Percentiles rank a stretch among this genome's conserved stretches.
Evolutionary conservation across 2,329 filamentous ascomycete species (phyloP).

Genomic region (Penicillium hordei): DNA sequence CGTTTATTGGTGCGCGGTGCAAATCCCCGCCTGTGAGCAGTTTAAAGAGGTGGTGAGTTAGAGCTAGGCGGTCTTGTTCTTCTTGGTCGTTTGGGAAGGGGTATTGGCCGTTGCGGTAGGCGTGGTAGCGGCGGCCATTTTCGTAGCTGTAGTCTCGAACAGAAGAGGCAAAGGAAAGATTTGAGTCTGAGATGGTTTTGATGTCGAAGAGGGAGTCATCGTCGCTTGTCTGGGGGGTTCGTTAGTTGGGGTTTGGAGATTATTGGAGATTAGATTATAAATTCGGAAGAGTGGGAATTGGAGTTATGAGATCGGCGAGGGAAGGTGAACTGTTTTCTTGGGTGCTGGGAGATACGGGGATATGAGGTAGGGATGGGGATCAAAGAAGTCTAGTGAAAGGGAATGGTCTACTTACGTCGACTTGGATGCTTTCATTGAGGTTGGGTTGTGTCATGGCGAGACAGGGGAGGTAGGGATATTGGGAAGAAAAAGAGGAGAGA

Average conservation of each 20-base stretch:
- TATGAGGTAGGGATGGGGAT: neutral
- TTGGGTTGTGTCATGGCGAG: slow-evolving; percentile 31
- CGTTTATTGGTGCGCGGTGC: slow-evolving; percentile 39
- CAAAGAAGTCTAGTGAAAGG: neutral
- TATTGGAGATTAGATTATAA: neutral
- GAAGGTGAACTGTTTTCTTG: neutral
- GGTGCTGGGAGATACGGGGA: neutral
- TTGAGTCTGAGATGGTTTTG: slow-evolving; percentile 42
- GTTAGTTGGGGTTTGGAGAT: slow-evolving; percentile 5
- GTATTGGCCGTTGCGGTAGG: slow-evolving; percentile 45
- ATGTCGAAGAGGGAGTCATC: slow-evolving; percentile 36
- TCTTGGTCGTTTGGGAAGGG: slow-evolving; percentile 47
- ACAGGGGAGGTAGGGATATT: neutral
- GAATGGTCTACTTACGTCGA: slow-evolving; percentile 32
- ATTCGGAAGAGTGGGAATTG: neutral
- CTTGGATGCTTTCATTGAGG: slow-evolving; percentile 32
- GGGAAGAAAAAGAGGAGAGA: neutral
- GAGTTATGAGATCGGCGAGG: neutral
- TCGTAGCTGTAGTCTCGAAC: slow-evolving; percentile 41
- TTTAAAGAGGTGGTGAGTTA: slow-evolving; percentile 43
- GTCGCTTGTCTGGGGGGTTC: slow-evolving; percentile 32
- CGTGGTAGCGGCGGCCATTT: slow-evolving; percentile 47
- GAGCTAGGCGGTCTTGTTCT: slow-evolving; percentile 45
- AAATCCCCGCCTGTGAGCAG: slow-evolving; percentile 39
- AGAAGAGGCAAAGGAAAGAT: slow-evolving; percentile 41